phyloP scores from a whole-genome alignment of 768 basidiomycete genomes.

The Mycena amicta region DNA sequence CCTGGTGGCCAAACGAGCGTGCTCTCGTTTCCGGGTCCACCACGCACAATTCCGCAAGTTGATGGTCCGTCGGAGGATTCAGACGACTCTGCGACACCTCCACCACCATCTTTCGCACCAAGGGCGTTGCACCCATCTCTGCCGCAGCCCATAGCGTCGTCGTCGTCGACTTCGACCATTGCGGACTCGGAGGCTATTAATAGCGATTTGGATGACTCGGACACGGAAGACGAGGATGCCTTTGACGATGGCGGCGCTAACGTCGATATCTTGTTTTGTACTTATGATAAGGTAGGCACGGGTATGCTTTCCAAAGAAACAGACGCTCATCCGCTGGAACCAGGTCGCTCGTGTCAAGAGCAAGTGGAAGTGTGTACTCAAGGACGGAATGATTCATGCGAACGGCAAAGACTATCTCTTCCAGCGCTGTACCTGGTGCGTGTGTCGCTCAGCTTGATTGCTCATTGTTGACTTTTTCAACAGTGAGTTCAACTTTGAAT shows the following conservation, averaged over 20 bases:
- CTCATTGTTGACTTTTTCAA: background rate
- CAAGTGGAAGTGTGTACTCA: constrained; percentile 98
- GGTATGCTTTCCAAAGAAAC: too few relatives aligned
- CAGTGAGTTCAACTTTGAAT: constrained; percentile 3
- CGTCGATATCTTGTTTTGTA: constrained; percentile 95
- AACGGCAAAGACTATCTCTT: constrained; percentile 98
- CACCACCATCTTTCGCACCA: constrained; percentile 71
- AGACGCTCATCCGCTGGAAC: too few relatives aligned
- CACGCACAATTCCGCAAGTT: constrained; percentile 67
- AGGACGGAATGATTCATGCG: constrained; percentile 96
- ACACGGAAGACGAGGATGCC: constrained; percentile 84
- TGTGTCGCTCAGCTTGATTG: constrained; percentile 25
- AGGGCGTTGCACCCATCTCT: constrained; percentile 74
- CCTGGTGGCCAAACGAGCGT: constrained; percentile 63
- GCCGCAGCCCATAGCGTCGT: constrained; percentile 57
- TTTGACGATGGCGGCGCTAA: constrained; percentile 76
- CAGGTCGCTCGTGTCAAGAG: constrained; percentile 99
- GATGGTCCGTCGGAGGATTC: constrained; percentile 81
- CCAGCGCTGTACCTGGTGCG: constrained; percentile 93
- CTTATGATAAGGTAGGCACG: constrained; percentile 94
- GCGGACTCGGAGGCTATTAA: constrained; percentile 87
- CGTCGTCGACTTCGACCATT: constrained; percentile 32
- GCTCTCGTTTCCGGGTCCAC: constrained; percentile 50
- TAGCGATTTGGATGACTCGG: constrained; percentile 94
- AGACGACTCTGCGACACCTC: constrained; percentile 66